Base-by-base conservation (phyloP, 1,139 yeast species). In the Dujonia santamariae region DNA sequence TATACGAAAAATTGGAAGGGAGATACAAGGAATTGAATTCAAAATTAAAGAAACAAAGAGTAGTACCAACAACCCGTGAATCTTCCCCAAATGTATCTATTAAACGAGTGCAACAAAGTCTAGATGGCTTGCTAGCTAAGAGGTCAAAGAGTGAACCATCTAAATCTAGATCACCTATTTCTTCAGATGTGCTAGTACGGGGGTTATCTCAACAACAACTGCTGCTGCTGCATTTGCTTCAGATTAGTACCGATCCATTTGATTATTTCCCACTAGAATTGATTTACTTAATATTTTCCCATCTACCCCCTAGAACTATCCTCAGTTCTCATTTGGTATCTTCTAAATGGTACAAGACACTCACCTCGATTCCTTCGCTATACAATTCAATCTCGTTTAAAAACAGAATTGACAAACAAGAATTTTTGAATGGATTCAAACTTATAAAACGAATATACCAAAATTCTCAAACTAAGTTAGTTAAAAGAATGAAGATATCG, bases 241-340 rank as follows among this genome's bases (percentile, higher is more conserved):
- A 20, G 17, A 13, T 20, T 15, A 39, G n/a, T n/a, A n/a, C n/a
- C 4, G 73, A 68, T 40, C 67, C 68, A 1, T 44, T 67, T 23
- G 25, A 16, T 1, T 37, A 36, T 16, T 44, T 68, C 2, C 66
- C 69, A 1, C 30, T 42, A 6, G 74, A 68, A 33, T 35, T 66
- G 2, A 39, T 67, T 1, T 56, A 53, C 12, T 5, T 39, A 2
- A 50, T 68, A 1, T 66, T 67, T 38, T 14, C 32, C 6, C 33
- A 45, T 8, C 31, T 67, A 4, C 42, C 57, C 0, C 37, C 57
- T 14, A 47, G 38, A 16, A 34, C 42, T 3, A 26, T 62, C 1
- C 45, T 63, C 3, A 26, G 38, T 3, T 61, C 65, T 32, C 70
- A 56, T 38, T 36, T 53, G 22, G 73, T 67, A 13, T 50, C 57